phyloP scores from a whole-genome alignment of 371 early-diverging fungal genomes.

The Syncephalastrum sp. region DNA sequence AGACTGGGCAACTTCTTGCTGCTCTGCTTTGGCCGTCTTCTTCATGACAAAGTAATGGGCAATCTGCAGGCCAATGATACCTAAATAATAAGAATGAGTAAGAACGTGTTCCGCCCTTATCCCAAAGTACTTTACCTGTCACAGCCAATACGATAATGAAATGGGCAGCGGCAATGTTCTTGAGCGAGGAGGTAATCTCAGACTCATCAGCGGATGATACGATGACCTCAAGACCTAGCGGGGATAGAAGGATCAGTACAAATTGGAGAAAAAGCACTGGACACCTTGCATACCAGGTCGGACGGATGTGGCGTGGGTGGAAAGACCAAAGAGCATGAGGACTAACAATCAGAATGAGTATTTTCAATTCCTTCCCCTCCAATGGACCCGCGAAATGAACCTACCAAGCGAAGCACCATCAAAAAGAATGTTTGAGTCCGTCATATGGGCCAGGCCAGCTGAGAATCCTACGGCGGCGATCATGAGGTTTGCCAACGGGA shows the following conservation, averaged over 20 bases:
- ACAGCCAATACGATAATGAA: slow-evolving; percentile 47
- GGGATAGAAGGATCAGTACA: background rate
- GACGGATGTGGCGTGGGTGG: slow-evolving; percentile 46
- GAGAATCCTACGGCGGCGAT: slow-evolving; percentile 47
- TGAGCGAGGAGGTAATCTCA: slow-evolving; percentile 26
- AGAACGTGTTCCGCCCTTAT: no score
- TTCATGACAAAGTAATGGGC: slow-evolving; percentile 44
- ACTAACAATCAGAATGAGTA: slow-evolving; percentile 17
- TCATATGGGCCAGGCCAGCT: slow-evolving; percentile 49
- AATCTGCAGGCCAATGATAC: slow-evolving; percentile 45
- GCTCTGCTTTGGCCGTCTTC: slow-evolving; percentile 22
- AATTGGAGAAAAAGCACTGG: background rate
- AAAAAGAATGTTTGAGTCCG: slow-evolving; percentile 44
- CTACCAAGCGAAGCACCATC: slow-evolving; percentile 52
- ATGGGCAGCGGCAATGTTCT: slow-evolving; percentile 51
- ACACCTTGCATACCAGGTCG: slow-evolving; percentile 34
- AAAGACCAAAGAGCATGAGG: slow-evolving; percentile 45
- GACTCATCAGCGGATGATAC: slow-evolving; percentile 21
- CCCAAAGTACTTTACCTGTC: slow-evolving; percentile 29
- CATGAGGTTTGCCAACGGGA: slow-evolving; percentile 43
- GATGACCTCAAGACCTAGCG: slow-evolving; percentile 21
- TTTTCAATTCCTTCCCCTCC: background rate
- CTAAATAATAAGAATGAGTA: slow-evolving; percentile 8
- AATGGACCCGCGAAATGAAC: background rate
- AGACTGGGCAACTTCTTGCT: no score